Conservation (phyloP, 768 basidiomycete species). For the Trametes sanguinea region DNA sequence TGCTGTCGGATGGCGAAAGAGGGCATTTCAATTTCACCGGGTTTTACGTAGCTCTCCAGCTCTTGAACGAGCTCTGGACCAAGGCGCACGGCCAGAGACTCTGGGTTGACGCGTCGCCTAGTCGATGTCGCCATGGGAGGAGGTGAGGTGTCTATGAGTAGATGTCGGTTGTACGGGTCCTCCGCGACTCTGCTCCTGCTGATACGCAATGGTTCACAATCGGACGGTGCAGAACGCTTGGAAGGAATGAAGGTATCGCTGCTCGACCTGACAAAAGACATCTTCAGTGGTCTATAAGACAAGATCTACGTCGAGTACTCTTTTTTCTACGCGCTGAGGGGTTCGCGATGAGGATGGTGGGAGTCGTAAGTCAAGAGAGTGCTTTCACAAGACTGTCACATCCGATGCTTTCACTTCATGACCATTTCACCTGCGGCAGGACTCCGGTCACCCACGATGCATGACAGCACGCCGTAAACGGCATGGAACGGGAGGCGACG, state of each 20-base stretch:
- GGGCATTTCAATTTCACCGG: constrained; percentile 75
- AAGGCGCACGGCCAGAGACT: constrained; percentile 65
- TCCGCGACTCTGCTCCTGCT: constrained; percentile 19
- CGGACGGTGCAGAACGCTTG: constrained; percentile 13
- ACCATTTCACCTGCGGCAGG: not conserved
- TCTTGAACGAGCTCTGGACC: constrained; percentile 68
- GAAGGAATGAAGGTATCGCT: constrained; percentile 15
- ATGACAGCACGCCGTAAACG: no score
- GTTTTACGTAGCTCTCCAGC: constrained; percentile 68
- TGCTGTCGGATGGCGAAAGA: constrained; percentile 68
- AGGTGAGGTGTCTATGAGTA: constrained; percentile 8
- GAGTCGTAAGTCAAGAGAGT: constrained; percentile 1
- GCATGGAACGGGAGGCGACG: not conserved
- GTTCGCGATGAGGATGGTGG: constrained; percentile 2
- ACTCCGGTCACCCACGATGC: constrained; percentile 10
- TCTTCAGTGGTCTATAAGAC: not conserved
- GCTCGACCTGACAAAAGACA: constrained; percentile 3
- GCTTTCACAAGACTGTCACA: not conserved
- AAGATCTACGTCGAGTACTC: not conserved
- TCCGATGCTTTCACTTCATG: not conserved
- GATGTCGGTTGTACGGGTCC: constrained; percentile 7
- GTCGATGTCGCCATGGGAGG: constrained; percentile 15
- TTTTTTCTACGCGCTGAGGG: not conserved
- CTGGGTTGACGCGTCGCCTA: constrained; percentile 61
- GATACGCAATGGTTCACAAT: constrained; percentile 9